phyloP scores from a whole-genome alignment of 1,284 basidiomycete species.

The Papiliotrema terrestris region DNA sequence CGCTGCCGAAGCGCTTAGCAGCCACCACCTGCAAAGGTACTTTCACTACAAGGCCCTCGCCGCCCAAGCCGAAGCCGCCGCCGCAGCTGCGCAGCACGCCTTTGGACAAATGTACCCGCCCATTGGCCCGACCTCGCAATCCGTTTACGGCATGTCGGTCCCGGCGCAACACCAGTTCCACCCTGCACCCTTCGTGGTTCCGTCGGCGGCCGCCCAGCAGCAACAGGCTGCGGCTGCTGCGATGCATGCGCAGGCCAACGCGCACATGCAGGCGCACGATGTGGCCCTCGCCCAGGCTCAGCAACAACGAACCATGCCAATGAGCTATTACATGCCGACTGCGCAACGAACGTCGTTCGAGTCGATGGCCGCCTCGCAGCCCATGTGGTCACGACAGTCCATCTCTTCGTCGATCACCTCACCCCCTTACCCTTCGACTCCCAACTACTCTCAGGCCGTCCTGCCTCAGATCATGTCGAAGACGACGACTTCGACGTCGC shows the following conservation, averaged over 20 bases:
- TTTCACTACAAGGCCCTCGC: slow-evolving; percentile 44
- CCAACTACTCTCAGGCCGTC: neutral
- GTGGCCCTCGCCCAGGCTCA: slow-evolving; percentile 20
- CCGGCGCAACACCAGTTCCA: neutral
- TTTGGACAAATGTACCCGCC: too few relatives aligned
- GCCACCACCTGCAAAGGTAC: slow-evolving; percentile 43
- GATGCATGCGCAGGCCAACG: slow-evolving; percentile 29
- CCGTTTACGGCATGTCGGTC: neutral
- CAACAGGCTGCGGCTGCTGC: slow-evolving; percentile 5
- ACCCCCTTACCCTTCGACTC: slow-evolving; percentile 9
- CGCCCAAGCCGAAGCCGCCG: slow-evolving; percentile 29
- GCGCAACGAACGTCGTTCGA: slow-evolving; percentile 5
- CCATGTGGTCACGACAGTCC: slow-evolving; percentile 2
- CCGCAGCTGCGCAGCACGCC: slow-evolving; percentile 4
- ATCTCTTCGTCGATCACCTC: slow-evolving; percentile 2
- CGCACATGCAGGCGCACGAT: slow-evolving; percentile 32
- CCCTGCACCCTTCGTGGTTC: too few relatives aligned
- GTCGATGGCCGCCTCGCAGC: neutral
- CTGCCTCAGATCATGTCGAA: neutral
- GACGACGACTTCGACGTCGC: slow-evolving; percentile 4
- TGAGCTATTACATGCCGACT: slow-evolving; percentile 22
- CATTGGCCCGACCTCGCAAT: too few relatives aligned
- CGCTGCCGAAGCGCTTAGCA: slow-evolving; percentile 34
- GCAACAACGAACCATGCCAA: slow-evolving; percentile 14
- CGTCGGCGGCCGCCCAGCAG: slow-evolving; percentile 1